These are phyloP conservation scores for Phytopythium mirpurense DNA, from an alignment of 352 stramenopile genomes.

Conservation along the genomic window DNA sequence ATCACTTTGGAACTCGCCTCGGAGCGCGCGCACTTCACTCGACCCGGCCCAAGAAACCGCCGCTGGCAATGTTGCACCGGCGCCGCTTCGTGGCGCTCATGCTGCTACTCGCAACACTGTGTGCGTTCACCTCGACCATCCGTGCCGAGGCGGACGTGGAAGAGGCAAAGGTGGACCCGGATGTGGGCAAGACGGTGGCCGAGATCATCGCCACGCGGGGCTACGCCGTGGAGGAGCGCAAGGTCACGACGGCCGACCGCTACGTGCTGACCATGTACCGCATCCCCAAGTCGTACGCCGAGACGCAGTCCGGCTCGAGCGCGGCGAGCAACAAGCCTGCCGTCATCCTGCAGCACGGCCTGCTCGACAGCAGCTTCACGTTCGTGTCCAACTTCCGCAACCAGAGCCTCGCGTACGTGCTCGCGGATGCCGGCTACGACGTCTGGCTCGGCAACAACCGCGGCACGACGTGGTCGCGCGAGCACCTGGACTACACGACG, in stretches of 20 bases:
- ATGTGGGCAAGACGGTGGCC: slow-evolving; percentile 18
- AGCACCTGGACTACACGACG: slow-evolving; percentile 34
- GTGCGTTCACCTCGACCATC: background rate
- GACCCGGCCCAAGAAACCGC: background rate
- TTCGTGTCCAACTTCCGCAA: slow-evolving; percentile 47
- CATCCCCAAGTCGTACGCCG: slow-evolving; percentile 36
- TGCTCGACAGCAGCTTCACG: slow-evolving; percentile 48
- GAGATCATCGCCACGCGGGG: slow-evolving; percentile 29
- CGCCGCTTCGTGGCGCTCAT: slow-evolving; percentile 1
- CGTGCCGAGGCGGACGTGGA: slow-evolving; percentile 1
- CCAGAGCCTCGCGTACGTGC: slow-evolving; percentile 44
- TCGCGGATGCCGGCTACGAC: slow-evolving; percentile 48
- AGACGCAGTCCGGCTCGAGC: slow-evolving; percentile 16
- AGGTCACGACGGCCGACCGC: slow-evolving; percentile 36
- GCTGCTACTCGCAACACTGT: background rate
- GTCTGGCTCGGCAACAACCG: slow-evolving; percentile 66
- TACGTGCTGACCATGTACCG: slow-evolving; percentile 56
- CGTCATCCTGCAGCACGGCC: slow-evolving; percentile 41
- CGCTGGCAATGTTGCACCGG: background rate
- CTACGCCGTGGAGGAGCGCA: slow-evolving; percentile 39
- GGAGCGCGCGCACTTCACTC: background rate
- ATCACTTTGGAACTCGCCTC: slow-evolving; percentile 4
- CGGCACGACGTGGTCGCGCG: slow-evolving; percentile 48
- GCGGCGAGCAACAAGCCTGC: slow-evolving; percentile 25
- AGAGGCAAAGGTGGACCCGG: slow-evolving; percentile 17